Base-by-base conservation (phyloP, 441 rosid species). In the Populus hybrid region DNA sequence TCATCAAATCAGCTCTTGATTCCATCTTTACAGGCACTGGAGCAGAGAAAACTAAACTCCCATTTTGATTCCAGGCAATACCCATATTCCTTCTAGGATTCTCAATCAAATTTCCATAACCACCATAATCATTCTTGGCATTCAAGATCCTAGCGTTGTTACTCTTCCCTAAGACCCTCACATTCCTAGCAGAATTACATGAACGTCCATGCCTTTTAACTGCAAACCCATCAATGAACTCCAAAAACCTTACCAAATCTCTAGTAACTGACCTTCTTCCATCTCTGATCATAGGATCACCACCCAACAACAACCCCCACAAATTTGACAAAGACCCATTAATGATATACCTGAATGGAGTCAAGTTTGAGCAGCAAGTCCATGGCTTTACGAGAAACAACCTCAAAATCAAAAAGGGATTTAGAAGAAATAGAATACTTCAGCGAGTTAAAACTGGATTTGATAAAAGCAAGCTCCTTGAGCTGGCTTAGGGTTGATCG, bases 1-100 rank as follows among this genome's bases (percentile, higher is more conserved):
- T 90, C 81, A 70, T 79, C 71, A 83, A 80, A 75, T 80, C 88
- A 53, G 80, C 88, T 84, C 86, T 85, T 9, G 88, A 73, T 79
- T 95, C 98, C 97, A 92, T 95, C 87, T 90, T 93, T 75, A 87
- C 85, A 12, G 99, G 95, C 79, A 86, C 36, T 30, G 97, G 98
- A 70, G 99, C 91, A 81, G 93, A 87, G 76, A 87, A 87, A 83
- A 84, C 78, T 20, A 80, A 86, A 64, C 69, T 82, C 42, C 82
- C 87, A 74, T 80, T 81, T 81, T 74, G 81, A 86, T 74, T 30
- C 77, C 50, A 66, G 77, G 63, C 77, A 67, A 70, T 81, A 79
- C 67, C 69, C 77, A 46, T 46, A 30, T 4, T 30, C 5, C 32
- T 30, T 30, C 32, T 4, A 30, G 32, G 32, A 30, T 30, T 77